These are phyloP conservation scores for Tausonia pullulans DNA, from an alignment of 1,284 basidiomycete species.

Conservation along the genomic window DNA sequence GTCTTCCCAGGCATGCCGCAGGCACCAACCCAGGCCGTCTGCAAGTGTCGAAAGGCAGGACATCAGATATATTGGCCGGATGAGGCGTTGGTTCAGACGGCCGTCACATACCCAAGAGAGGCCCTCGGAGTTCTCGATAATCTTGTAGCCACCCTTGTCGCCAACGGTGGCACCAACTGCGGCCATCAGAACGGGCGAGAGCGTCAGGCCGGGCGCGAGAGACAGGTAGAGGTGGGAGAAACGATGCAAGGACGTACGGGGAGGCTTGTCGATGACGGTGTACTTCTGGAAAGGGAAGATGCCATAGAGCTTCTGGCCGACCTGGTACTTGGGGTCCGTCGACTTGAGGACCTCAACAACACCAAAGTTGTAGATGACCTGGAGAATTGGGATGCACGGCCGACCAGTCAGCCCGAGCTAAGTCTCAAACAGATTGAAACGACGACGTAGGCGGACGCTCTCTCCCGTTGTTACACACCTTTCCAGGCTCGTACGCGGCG, in stretches of 20 bases:
- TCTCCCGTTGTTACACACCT: too few species aligned
- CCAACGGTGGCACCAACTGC: conserved; percentile 2
- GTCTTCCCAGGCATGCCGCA: conserved; percentile 27
- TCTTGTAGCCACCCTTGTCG: background rate
- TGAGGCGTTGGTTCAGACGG: background rate
- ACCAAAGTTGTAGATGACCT: conserved; percentile 1
- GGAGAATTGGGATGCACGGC: too few species aligned
- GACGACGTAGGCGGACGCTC: background rate
- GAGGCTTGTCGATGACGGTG: background rate
- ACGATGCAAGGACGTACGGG: background rate
- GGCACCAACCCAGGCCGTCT: conserved; percentile 24
- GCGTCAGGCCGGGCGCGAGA: background rate
- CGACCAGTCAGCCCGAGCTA: background rate
- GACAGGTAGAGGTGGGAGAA: background rate
- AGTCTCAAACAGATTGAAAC: background rate
- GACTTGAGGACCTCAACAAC: conserved; percentile 15
- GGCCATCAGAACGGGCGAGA: background rate
- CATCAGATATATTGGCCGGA: too few species aligned
- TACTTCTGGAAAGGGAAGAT: conserved; percentile 11
- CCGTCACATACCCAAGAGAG: conserved; percentile 1
- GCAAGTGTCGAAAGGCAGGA: background rate
- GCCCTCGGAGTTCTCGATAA: conserved; percentile 6
- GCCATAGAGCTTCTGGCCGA: conserved; percentile 12
- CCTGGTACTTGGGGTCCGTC: background rate
- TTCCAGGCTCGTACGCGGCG: background rate